Base-by-base conservation (phyloP, 2,329 filamentous ascomycete species). In the Arthroderma sp. region DNA sequence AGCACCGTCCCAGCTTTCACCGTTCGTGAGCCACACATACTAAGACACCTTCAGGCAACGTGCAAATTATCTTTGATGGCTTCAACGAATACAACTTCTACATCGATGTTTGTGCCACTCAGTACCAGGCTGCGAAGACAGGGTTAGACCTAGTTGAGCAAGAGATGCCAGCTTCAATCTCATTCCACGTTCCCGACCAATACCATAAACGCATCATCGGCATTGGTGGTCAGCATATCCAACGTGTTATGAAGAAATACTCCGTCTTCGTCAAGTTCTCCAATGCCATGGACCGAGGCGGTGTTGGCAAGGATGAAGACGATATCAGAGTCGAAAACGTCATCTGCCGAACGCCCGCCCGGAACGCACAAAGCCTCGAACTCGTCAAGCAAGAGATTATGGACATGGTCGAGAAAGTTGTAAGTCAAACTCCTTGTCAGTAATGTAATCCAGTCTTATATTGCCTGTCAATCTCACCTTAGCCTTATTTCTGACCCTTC, bases 11-110 rank as follows among this genome's bases (percentile, higher is more conserved):
- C 11, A 32, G 5, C 28, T 6, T 28, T n/a, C 38, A 28, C n/a
- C 10, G 29, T 2, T 30, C 38, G 32, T 29, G 5, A 11, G 6
- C 11, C 11, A 8, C 10, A 4, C 2, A 7, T 44, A 33, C 46
- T 50, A 41, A 54, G 59, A 44, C 40, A 36, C 2, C 7, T 38
- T 6, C 49, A 80, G 78, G 79, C 73, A 95, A 93, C 56, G 91
- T 98, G 8, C 91, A 98, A 66, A 96, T 98, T 58, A 89, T 98
- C 51, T 98, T 98, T 54, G 91, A 98, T 61, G 88, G 87, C 51
- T 98, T 96, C 71, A 94, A 95, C 65, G 91, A 98, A 69, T 98
- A 96, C 74, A 96, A 98, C 66, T 98, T 98, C 72, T 94, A 96
- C 66, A 98, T 98, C 53, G 91, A 98, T 60, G 89, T 98, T 45